These are phyloP conservation scores for Fusarium newnesense DNA, from an alignment of 2,329 filamentous ascomycete species.

Conservation along the genomic window DNA sequence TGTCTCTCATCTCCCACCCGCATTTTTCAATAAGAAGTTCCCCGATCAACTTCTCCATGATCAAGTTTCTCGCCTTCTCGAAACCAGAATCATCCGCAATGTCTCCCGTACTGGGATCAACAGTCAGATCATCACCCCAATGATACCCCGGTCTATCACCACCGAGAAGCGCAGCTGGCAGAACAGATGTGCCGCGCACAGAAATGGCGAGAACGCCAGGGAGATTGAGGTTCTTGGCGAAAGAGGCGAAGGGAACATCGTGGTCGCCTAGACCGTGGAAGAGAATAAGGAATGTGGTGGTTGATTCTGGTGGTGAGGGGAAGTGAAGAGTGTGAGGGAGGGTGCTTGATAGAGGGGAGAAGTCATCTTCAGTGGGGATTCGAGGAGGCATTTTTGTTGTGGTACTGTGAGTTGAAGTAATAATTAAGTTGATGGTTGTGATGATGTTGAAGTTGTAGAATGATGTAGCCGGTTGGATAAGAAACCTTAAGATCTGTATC, in stretches of 20 bases:
- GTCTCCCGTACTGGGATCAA: constrained; percentile 61
- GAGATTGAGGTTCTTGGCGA: constrained; percentile 75
- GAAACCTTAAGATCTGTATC: background rate
- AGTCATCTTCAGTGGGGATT: constrained; percentile 63
- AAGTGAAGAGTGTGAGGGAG: constrained; percentile 57
- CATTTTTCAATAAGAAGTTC: constrained; percentile 63
- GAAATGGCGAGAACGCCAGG: constrained; percentile 82
- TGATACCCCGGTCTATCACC: constrained; percentile 57
- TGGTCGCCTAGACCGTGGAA: constrained; percentile 88
- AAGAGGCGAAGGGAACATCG: constrained; percentile 72
- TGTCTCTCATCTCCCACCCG: constrained; percentile 68
- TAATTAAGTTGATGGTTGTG: background rate
- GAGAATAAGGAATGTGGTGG: constrained; percentile 80
- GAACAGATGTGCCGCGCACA: constrained; percentile 74
- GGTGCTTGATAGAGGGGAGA: constrained; percentile 51
- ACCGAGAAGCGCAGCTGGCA: constrained; percentile 73
- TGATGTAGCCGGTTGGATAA: background rate
- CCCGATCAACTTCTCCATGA: constrained; percentile 63
- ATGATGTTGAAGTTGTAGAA: background rate
- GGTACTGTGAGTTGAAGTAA: background rate
- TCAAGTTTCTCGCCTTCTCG: constrained; percentile 55
- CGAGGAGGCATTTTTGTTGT: constrained; percentile 55
- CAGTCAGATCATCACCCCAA: constrained; percentile 74
- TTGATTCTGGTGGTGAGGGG: constrained; percentile 66
- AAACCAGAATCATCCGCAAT: constrained; percentile 73